Base-by-base conservation (phyloP, 495 filamentous ascomycete species). In the Penicillium maclennaniae region DNA sequence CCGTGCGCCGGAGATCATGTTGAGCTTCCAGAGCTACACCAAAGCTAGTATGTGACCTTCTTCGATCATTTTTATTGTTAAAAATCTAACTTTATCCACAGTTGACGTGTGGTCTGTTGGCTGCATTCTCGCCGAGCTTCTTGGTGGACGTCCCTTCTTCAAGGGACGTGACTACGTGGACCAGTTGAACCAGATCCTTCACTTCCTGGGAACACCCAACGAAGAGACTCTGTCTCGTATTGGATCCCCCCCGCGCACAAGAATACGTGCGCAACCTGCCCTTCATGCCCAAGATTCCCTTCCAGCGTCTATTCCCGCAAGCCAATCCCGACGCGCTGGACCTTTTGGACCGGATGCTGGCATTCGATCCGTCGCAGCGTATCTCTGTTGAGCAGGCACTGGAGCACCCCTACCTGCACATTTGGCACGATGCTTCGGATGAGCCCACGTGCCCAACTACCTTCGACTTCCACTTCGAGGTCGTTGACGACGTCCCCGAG, bases 61-160 rank as follows among this genome's bases (percentile, higher is more conserved):
- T 20, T 8, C 42, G 8, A 27, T 8, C 21, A 21, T 28, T 36
- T 7, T 15, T 28, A 15, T 14, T 26, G 16, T 10, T 23, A 8
- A 49, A 7, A 8, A 27, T 16, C 20, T 37, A 26, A 41, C 23
- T 1, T 21, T 7, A 19, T n/a, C 23, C 25, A n/a, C 43, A 96
- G 91, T 97, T 70, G 93, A 98, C 66, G 92, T 98, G 25, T 98
- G 93, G 93, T 98, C 93, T 21, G 92, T 98, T 16, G 93, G 93
- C 47, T 98, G 93, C 72, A 98, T 98, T 64, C 83, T 98, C 14
- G 93, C 93, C 38, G 93, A 98, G 69, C 83, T 98, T 1, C 86
- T 98, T 6, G 95, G 95, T 42, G 92, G 95, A 39, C 87, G 93
- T 47, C 93, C 93, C 31, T 97, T 98, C 79, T 98, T 98, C 80